phyloP scores from a whole-genome alignment of 495 filamentous ascomycete species.

The Cercophora scortea region DNA sequence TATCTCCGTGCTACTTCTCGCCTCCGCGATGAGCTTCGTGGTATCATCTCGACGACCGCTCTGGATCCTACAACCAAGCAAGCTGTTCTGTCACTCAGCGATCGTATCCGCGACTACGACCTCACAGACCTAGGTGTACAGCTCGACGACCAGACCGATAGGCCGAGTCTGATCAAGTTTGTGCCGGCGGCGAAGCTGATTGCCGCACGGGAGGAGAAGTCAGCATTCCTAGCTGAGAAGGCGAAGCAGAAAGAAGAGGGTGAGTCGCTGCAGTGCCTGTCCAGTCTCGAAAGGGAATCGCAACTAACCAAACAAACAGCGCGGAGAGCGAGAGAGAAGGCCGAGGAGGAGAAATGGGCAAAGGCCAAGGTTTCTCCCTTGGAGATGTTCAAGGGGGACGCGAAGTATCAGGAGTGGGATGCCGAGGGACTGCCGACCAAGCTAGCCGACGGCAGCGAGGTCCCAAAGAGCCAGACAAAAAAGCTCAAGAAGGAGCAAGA shows the following conservation, averaged over 20 bases:
- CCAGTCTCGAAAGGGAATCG: background rate
- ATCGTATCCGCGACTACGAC: conserved; percentile 69
- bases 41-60: conserved; percentile 45
- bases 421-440: conserved; percentile 74
- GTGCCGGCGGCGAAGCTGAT: conserved; percentile 61
- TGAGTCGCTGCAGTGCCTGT: conserved; percentile 12
- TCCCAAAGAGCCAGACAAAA: conserved; percentile 74
- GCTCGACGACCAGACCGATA: conserved; percentile 68
- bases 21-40: conserved; percentile 61
- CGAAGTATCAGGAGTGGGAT: conserved; percentile 75
- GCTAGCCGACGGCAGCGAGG: conserved; percentile 65
- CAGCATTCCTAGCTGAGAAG: conserved; percentile 44
- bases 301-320: conserved; percentile 5
- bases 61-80: conserved; percentile 47
- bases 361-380: conserved; percentile 62
- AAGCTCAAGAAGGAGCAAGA: conserved; percentile 91
- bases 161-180: conserved; percentile 76
- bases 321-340: conserved; percentile 45
- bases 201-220: conserved; percentile 65
- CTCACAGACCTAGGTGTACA: conserved; percentile 76
- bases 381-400: conserved; percentile 67
- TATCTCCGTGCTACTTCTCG: conserved; percentile 56
- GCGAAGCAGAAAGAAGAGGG: conserved; percentile 53
- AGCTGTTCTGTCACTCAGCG: conserved; percentile 59
- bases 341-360: conserved; percentile 48